Conservation (phyloP, 2,329 filamentous ascomycete genomes). For the Xylaria sp. region DNA sequence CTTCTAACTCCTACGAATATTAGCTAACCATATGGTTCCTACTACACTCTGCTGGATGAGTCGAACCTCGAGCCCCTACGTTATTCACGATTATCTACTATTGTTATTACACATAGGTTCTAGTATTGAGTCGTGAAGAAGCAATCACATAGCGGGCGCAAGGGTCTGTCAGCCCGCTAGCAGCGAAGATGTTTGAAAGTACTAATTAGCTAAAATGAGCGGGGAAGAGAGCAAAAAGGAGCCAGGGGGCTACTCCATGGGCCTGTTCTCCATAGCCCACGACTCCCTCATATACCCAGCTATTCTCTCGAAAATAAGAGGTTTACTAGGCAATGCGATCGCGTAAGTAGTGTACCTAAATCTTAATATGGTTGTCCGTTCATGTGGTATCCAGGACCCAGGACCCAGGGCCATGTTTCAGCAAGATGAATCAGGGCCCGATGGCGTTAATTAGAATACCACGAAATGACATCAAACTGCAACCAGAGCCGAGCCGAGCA, state of each 20-base stretch:
- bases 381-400: neutral
- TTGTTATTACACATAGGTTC: neutral
- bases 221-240: conserved; percentile 12
- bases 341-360: neutral
- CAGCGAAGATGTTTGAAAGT: conserved; percentile 4
- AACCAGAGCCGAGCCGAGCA: neutral
- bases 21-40: neutral
- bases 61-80: neutral
- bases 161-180: conserved; percentile 16
- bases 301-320: neutral
- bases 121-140: neutral
- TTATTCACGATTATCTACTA: neutral
- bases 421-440: conserved; percentile 15
- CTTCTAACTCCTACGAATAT: neutral
- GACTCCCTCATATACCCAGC: conserved; percentile 8
- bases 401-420: conserved; percentile 8
- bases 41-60: conserved; percentile 13
- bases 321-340: neutral
- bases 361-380: neutral
- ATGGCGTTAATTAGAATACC: conserved; percentile 8
- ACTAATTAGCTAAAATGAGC: conserved; percentile 25
- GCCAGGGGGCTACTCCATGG: conserved; percentile 6
- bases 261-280: neutral
- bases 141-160: conserved; percentile 1
- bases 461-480: conserved; percentile 18